Percentiles rank a stretch among this genome's conserved stretches.
These are phyloP conservation scores for Ganoderma lingzhi DNA, from an alignment of 1,284 basidiomycete genomes.

Conservation along the genomic window DNA sequence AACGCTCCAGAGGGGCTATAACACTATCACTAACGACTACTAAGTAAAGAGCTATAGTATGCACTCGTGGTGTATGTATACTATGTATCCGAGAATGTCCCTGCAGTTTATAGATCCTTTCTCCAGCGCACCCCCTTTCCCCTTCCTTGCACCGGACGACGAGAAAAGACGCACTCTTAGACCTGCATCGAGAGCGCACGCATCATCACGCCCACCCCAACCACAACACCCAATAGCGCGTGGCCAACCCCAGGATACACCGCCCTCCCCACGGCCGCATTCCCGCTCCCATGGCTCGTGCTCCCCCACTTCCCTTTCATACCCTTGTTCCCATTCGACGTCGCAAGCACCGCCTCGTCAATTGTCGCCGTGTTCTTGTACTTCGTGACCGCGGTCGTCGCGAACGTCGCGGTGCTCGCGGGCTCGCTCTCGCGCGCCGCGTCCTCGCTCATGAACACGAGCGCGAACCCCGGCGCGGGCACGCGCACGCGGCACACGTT, in stretches of 20 bases:
- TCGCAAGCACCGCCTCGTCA: slow-evolving; percentile 49
- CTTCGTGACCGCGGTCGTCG: slow-evolving; percentile 60
- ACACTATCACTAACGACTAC: too few species aligned
- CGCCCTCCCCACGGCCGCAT: slow-evolving; percentile 22
- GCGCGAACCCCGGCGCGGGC: slow-evolving; percentile 74
- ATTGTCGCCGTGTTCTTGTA: slow-evolving; percentile 50
- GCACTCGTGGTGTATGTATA: too few species aligned
- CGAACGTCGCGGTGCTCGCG: slow-evolving; percentile 56
- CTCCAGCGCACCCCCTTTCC: background rate
- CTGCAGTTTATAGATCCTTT: background rate
- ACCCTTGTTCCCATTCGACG: slow-evolving; percentile 57
- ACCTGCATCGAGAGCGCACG: background rate
- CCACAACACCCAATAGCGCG: background rate
- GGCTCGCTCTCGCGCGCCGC: slow-evolving; percentile 50
- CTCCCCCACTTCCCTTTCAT: slow-evolving; percentile 47
- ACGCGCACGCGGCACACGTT: slow-evolving; percentile 68
- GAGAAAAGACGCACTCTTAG: background rate
- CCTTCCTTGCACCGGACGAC: background rate
- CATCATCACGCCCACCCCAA: background rate
- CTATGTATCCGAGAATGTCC: background rate
- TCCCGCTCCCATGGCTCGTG: slow-evolving; percentile 53
- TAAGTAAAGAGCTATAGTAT: too few species aligned
- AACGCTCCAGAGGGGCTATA: too few species aligned
- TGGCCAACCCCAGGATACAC: background rate
- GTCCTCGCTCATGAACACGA: slow-evolving; percentile 72